Evolutionary conservation across 805 yeast species (phyloP).

Genomic region (Grigorovia jiainica): DNA sequence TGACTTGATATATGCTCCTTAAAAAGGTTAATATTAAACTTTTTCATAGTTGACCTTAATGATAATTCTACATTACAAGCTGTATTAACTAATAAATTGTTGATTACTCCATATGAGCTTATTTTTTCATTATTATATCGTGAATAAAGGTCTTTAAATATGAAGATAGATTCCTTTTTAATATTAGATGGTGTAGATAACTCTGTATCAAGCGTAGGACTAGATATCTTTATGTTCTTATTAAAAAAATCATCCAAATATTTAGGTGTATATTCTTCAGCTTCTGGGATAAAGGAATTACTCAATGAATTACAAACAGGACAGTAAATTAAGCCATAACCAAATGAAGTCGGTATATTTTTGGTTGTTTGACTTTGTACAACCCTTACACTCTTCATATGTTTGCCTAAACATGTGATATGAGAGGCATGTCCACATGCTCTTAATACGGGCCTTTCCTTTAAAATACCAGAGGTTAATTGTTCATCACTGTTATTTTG

Average conservation of each 20-base stretch:
- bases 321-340: slow-evolving; percentile 69
- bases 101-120: slow-evolving; percentile 19
- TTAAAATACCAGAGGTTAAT: neutral
- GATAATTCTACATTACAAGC: slow-evolving; percentile 59
- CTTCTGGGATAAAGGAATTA: slow-evolving; percentile 71
- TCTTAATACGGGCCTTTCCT: slow-evolving; percentile 14
- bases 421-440: slow-evolving; percentile 97
- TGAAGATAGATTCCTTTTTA: slow-evolving; percentile 14
- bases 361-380: slow-evolving; percentile 68
- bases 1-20: slow-evolving; percentile 37
- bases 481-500: neutral
- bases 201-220: neutral
- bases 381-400: slow-evolving; percentile 43
- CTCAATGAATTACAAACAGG: slow-evolving; percentile 86
- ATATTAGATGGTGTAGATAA: slow-evolving; percentile 7
- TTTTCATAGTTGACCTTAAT: slow-evolving; percentile 38
- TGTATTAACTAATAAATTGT: slow-evolving; percentile 39
- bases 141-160: slow-evolving; percentile 11
- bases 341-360: slow-evolving; percentile 66
- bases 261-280: slow-evolving; percentile 6
- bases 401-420: slow-evolving; percentile 60
- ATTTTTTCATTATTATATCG: slow-evolving; percentile 2
- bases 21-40: neutral
- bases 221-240: neutral
- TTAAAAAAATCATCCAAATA: slow-evolving; percentile 5